Base-by-base conservation (phyloP, 2,329 filamentous ascomycete species). In the Colletotrichum limetticola region DNA sequence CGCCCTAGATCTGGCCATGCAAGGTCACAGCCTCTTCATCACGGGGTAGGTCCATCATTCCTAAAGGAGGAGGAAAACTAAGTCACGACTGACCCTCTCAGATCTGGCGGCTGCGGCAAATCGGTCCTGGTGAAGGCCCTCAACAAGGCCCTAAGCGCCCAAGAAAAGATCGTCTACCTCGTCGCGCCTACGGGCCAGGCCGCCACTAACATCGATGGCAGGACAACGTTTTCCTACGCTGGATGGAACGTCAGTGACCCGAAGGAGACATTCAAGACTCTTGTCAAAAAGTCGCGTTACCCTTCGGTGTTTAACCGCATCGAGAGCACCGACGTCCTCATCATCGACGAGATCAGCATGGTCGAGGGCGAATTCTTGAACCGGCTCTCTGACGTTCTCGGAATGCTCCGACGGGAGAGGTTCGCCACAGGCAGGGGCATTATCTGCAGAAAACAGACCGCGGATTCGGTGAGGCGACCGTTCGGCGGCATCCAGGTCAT, bases 321-420 rank as follows among this genome's bases (percentile, higher is more conserved):
- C 35, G 14, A 16, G 35, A 42, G 37, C 37, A 89, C 87, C 0
- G 83, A 92, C 63, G 86, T 91, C 1, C 82, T 93, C 1, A 85
- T 93, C 30, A 89, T 93, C 22, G 91, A 93, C 75, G 91, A 93
- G 79, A 89, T 93, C 71, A 90, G 87, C 74, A 93, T 93, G 91
- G 84, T 92, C 0, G 88, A 91, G 61, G 89, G 86, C 86, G 90
- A 92, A 74, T 91, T 91, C 69, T 90, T 86, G 74, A 89, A 91
- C 75, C 68, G 68, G 5, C 78, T 92, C 0, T 88, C 90, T 0
- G 90, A 90, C 0, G 89, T 92, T 1, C 28, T 71, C 0, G 2
- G 24, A 1, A 2, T 1, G 11, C 7, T 59, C n/a, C n/a, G 24
- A n/a, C 24, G 1, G 30, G 61, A 66, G 5, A 30, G 2, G 14